phyloP scores from a whole-genome alignment of 2,329 filamentous ascomycete species.

The Nemania serpens region DNA sequence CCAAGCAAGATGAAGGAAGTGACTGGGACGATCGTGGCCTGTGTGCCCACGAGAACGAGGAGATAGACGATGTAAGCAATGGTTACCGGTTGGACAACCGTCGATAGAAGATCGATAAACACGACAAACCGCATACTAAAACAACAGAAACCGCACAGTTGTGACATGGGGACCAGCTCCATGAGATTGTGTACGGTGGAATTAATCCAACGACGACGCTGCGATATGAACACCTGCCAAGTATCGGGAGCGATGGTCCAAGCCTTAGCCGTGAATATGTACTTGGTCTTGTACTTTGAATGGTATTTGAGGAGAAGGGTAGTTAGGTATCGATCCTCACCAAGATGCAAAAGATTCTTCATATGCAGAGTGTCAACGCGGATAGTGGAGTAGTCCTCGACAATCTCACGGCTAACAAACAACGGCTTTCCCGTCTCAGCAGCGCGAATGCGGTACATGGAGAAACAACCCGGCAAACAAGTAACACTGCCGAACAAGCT shows the following conservation, averaged over 20 bases:
- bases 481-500: conserved; percentile 96
- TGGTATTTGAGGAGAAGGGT: conserved; percentile 93
- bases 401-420: conserved; percentile 91
- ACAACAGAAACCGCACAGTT: conserved; percentile 99
- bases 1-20: conserved; percentile 89
- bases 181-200: conserved; percentile 97
- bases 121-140: conserved; percentile 99
- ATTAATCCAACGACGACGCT: conserved; percentile 99
- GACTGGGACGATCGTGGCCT: conserved; percentile 71
- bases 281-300: conserved; percentile 97
- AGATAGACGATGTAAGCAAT: conserved; percentile 89
- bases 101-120: conserved; percentile 90
- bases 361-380: conserved; percentile 97
- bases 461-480: conserved; percentile 97
- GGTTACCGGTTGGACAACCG: conserved; percentile 88
- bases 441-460: conserved; percentile 96
- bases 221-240: conserved; percentile 93
- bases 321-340: conserved; percentile 96
- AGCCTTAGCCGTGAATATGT: conserved; percentile 86
- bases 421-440: conserved; percentile 94
- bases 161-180: conserved; percentile 88
- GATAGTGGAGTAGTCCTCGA: conserved; percentile 86
- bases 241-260: conserved; percentile 97
- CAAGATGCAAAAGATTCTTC: conserved; percentile 96
- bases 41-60: conserved; percentile 71